Evolutionary conservation across 2,329 filamentous ascomycete species (phyloP), one percentile per base, ranked within the genome.

Genomic region (Taxawa tesnikishii): DNA sequence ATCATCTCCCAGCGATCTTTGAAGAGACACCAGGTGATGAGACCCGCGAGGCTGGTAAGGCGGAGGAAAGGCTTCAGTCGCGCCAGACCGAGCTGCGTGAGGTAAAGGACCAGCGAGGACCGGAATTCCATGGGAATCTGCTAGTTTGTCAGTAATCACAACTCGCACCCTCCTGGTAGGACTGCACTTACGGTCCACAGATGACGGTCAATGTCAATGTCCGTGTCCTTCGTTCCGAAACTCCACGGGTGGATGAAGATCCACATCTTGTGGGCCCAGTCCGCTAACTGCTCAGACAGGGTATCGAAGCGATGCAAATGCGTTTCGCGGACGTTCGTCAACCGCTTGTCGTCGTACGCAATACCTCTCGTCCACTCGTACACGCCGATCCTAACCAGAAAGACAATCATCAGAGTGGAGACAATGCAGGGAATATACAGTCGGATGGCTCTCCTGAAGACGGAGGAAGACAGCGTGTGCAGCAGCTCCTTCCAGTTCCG

Each of bases 41-140:
- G 39, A 1, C 50, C 36, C 11, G 43, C 46, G 8, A 73, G 44
- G 11, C 57, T 55, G 13, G 58, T 36, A 15, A 65, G 51, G 12
- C 71, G 57, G 11, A 38, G 10, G 11, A 17, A 21, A 4, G 29
- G 25, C 15, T 33, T 36, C 6, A 33, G 29, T 8, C 33, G 33
- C 2, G 37, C 29, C 14, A 36, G 30, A 11, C 60, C 70, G 5
- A 73, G 37, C 13, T 73, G 50, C 7, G 60, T 56, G 9, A 74
- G 51, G 47, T 74, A 75, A 8, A 75, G 57, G 35, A 69, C 60
- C 45, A 75, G 63, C 3, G 68, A 73, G 45, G 65, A 68, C 36
- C 67, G 60, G 43, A 71, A 73, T 46, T 76, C 72, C 31, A 73
- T 62, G 3, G 71, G 70, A 25, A 18, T n/a, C 27, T 17, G 27